Percentiles rank a stretch among this genome's conserved stretches.
phyloP scores from a whole-genome alignment of 2,329 filamentous ascomycete genomes.

The Exophiala bonariae region DNA sequence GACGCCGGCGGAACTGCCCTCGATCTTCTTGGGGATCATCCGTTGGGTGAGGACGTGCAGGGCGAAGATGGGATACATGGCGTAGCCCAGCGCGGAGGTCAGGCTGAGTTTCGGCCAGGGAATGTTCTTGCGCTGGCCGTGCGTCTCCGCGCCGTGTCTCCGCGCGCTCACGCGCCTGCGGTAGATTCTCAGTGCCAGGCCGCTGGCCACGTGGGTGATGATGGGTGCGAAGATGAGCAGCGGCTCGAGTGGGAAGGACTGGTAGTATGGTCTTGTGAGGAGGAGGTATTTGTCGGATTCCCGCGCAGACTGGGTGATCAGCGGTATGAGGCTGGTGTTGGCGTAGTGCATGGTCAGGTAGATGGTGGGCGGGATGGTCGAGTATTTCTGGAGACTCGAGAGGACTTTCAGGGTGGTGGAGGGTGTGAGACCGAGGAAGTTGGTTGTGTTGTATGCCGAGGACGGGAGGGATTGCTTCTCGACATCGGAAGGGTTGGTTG shows the following conservation, averaged over 20 bases:
- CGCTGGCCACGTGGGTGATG: conserved; percentile 72
- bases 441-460: conserved; percentile 30
- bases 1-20: conserved; percentile 84
- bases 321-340: conserved; percentile 79
- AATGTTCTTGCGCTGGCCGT: conserved; percentile 44
- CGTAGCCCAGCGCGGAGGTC: conserved; percentile 72
- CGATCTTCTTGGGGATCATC: conserved; percentile 69
- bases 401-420: conserved; percentile 38
- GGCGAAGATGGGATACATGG: conserved; percentile 63
- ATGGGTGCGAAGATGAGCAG: conserved; percentile 76
- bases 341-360: conserved; percentile 76
- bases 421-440: conserved; percentile 39
- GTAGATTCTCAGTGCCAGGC: conserved; percentile 73
- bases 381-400: conserved; percentile 79
- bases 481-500: conserved; percentile 46
- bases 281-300: conserved; percentile 83
- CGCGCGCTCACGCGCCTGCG: conserved; percentile 69
- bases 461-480: conserved; percentile 32
- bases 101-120: conserved; percentile 72
- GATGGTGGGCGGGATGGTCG: conserved; percentile 77
- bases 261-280: conserved; percentile 88
- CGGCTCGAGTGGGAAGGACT: conserved; percentile 77
- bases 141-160: conserved; percentile 72
- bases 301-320: conserved; percentile 69
- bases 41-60: conserved; percentile 77